A percentile compares a stretch with the other conserved stretches of the same genome.
Conservation (phyloP, 495 filamentous ascomycete genomes). For the Aspergillus diversus region DNA sequence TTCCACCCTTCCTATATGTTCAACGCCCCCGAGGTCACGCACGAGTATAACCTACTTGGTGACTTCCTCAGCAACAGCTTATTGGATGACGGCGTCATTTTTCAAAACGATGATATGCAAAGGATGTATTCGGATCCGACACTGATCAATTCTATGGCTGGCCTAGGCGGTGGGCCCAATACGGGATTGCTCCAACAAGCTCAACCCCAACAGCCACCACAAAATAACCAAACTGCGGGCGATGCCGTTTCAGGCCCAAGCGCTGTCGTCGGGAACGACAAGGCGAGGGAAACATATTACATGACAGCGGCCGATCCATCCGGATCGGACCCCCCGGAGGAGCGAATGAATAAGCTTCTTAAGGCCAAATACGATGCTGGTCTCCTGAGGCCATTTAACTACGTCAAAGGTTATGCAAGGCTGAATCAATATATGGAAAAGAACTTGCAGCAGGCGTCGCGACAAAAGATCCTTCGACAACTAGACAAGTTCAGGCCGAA, state of each 20-base stretch:
- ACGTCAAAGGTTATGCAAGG: slow-evolving; percentile 91
- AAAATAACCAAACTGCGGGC: slow-evolving; percentile 52
- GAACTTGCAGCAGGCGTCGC: slow-evolving; percentile 75
- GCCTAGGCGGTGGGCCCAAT: slow-evolving; percentile 32
- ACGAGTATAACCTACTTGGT: slow-evolving; percentile 94
- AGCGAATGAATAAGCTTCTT: slow-evolving; percentile 92
- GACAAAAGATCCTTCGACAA: slow-evolving; percentile 86
- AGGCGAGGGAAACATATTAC: slow-evolving; percentile 88
- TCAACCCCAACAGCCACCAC: slow-evolving; percentile 39
- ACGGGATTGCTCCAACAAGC: slow-evolving; percentile 39
- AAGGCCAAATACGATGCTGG: slow-evolving; percentile 95
- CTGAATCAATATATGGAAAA: slow-evolving; percentile 88
- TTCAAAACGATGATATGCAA: slow-evolving; percentile 64
- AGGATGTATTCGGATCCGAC: slow-evolving; percentile 59
- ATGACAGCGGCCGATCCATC: slow-evolving; percentile 94
- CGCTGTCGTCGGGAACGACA: slow-evolving; percentile 69
- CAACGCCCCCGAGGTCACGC: slow-evolving; percentile 88
- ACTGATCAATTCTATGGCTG: slow-evolving; percentile 54
- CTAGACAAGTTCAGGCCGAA: slow-evolving; percentile 92
- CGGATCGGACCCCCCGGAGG: slow-evolving; percentile 87
- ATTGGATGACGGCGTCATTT: slow-evolving; percentile 73
- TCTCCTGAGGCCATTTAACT: slow-evolving; percentile 94
- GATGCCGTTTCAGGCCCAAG: slow-evolving; percentile 62
- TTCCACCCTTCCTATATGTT: slow-evolving; percentile 96
- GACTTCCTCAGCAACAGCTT: slow-evolving; percentile 91